Base-by-base conservation (phyloP, 345 rosid genomes). In the Lumnitzera littorea region DNA sequence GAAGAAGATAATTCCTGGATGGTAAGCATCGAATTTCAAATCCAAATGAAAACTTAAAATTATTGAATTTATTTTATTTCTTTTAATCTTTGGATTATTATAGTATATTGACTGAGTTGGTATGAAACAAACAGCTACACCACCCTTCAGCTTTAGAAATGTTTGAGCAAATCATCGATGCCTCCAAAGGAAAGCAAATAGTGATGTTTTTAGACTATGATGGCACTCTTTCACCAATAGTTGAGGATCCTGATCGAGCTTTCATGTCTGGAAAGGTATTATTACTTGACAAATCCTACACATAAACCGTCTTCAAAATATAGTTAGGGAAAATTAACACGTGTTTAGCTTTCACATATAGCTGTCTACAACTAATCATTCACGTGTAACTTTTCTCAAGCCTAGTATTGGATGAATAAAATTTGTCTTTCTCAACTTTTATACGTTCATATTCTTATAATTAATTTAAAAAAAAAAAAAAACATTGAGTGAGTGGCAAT, bases 161-260 rank as follows among this genome's bases (percentile, higher is more conserved):
- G 88, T 89, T 92, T 46, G 82, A 80, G 62, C 71, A 77, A 54
- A 92, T 92, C 53, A 76, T 70, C 15, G 78, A 78, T 55, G 83
- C 81, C 52, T 85, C 98, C 0, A 66, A 54, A 61, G 98, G 96
- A 61, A 92, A 92, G 66, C 84, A 92, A 57, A 87, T 92, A 13
- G 96, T 87, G 11, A 84, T 92, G 96, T 92, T 92, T 65, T 75
- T 92, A 46, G 98, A 92, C 50, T 92, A 92, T 20, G 98, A 92
- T 50, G 98, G 98, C 50, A 92, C 98, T 14, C 96, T 92, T 53
- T 92, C 98, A 1, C 98, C 98, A 15, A 92, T 92, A 46, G 98
- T 92, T 15, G 83, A 82, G 47, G 90, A 92, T 58, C 98, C 98
- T 5, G 98, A 92, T 57, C 68, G 70, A 72, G 98, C 98, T 70